Conservation (phyloP, 306 rosid genomes). For the Cyclanthera cordifolia region DNA sequence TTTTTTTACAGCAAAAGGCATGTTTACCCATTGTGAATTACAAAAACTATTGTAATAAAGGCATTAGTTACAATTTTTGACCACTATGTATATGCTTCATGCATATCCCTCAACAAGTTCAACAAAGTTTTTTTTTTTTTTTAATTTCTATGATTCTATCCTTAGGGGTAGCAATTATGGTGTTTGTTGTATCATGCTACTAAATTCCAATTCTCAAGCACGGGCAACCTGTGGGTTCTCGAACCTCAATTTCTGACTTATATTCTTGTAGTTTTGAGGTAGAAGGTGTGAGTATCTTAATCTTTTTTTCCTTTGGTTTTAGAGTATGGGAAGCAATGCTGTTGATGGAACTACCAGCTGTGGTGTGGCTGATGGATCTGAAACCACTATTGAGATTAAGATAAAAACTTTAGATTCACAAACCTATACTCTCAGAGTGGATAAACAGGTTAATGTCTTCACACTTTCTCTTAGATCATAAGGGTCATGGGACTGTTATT, state of each 20-base stretch:
- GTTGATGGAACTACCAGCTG: conserved; percentile 24
- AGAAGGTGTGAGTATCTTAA: background rate
- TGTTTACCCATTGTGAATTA: background rate
- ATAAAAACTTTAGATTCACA: conserved; percentile 88
- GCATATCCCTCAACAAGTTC: background rate
- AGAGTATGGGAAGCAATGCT: conserved; percentile 52
- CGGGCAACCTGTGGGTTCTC: background rate
- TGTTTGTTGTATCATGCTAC: background rate
- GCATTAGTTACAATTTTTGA: background rate
- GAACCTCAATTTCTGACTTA: background rate
- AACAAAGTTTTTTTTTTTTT: background rate
- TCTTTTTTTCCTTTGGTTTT: conserved; percentile 1
- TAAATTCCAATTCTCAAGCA: background rate
- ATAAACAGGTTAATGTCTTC: conserved; percentile 61
- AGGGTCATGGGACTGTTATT: background rate
- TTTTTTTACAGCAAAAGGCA: background rate
- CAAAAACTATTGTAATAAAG: background rate
- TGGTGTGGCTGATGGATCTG: conserved; percentile 44
- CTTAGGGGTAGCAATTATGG: background rate
- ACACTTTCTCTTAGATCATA: background rate
- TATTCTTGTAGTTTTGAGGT: background rate
- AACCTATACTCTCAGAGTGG: conserved; percentile 84
- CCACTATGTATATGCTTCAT: background rate
- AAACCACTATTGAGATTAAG: conserved; percentile 76
- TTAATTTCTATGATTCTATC: background rate